Base-by-base conservation (phyloP, 1,139 yeast species). In the Nakaseomyces bracarensis region DNA sequence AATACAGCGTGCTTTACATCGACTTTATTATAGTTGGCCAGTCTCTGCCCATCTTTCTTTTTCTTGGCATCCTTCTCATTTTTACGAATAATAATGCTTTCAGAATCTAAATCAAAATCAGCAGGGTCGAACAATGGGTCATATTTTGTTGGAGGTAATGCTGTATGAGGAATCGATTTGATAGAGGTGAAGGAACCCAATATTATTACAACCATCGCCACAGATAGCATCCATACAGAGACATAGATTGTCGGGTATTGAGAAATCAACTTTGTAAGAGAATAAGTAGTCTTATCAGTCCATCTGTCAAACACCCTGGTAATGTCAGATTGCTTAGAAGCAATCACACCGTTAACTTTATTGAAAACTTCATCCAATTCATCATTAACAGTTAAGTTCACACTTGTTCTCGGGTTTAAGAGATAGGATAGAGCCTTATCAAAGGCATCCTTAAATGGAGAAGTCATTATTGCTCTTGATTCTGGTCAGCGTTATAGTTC, bases 41-140 rank as follows among this genome's bases (percentile, higher is more conserved):
- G 22, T 26, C 23, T 33, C 13, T 36, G 20, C 19, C 40, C 35
- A 9, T 38, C 42, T 23, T 45, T 41, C 39, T 42, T 41, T 23
- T 42, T 40, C 23, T 47, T 41, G 11, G 42, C 46, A 14, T 43
- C 39, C 11, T 38, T 34, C 29, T 44, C 43, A 20, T 43, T 37
- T 15, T 38, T 38, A 26, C 36, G 40, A 20, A 40, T 31, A 8
- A 50, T 45, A 19, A 45, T 44, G 27, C 52, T 46, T 9, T 50
- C 54, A 27, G 44, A 49, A 22, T 45, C 51, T 13, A 51, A 15
- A 39, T 51, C 54, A 26, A 49, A 45, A 43, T 55, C 59, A 9
- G 49, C 43, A n/a, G 55, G 54, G 36, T 55, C 57, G 41, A 50
- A 55, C 37, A 50, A 36, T 2, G 49, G 47, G 41, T 55, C 55